phyloP scores from a whole-genome alignment of 2,329 filamentous ascomycete genomes.

The Akanthomyces uredinophilus region DNA sequence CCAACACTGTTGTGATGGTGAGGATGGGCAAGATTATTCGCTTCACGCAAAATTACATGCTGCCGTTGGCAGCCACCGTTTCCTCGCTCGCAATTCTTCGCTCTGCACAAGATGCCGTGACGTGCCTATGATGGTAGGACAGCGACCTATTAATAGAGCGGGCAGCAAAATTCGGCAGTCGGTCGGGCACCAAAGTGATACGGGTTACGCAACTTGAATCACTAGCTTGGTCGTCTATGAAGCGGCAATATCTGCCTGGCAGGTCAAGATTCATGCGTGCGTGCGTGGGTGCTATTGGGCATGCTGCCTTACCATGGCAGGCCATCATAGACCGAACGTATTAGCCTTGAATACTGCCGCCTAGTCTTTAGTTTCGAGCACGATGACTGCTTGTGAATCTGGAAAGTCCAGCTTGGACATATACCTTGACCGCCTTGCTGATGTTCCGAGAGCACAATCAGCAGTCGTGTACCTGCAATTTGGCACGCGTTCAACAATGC shows the following conservation, averaged over 20 bases:
- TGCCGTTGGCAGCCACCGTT: background rate
- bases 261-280: background rate
- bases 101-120: background rate
- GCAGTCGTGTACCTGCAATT: too few relatives aligned
- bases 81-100: background rate
- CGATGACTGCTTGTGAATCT: too few relatives aligned
- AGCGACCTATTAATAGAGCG: background rate
- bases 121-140: background rate
- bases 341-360: background rate
- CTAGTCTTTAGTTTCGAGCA: background rate
- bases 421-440: too few relatives aligned
- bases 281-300: background rate
- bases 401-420: too few relatives aligned
- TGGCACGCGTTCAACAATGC: background rate
- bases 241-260: background rate
- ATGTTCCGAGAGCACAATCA: too few relatives aligned
- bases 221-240: background rate
- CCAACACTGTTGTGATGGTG: background rate
- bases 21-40: background rate
- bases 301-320: background rate
- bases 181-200: background rate
- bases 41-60: background rate
- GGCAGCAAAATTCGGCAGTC: background rate
- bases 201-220: background rate
- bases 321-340: background rate